Conservation (phyloP, 2,329 filamentous ascomycete species). For the Zymoseptoria tritici region DNA sequence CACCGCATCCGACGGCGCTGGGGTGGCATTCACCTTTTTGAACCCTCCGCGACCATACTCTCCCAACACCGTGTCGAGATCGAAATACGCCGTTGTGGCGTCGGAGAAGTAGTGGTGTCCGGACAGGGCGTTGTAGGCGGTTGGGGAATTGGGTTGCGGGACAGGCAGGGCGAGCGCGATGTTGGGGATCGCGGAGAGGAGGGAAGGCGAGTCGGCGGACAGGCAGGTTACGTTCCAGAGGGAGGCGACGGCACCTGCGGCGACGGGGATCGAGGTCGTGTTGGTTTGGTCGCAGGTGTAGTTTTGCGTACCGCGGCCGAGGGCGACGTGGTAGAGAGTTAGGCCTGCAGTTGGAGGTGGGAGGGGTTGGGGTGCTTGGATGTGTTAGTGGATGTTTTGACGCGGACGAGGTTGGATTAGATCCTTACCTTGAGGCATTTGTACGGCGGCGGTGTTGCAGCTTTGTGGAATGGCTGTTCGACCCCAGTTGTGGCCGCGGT, state of each 20-base stretch:
- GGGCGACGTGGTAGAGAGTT: constrained; percentile 65
- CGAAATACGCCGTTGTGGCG: constrained; percentile 67
- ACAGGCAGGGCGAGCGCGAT: constrained; percentile 58
- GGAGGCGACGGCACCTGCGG: constrained; percentile 67
- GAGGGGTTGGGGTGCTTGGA: constrained; percentile 40
- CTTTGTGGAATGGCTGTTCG: background rate
- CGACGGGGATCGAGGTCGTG: constrained; percentile 53
- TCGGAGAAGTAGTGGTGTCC: constrained; percentile 78
- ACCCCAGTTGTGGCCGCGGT: constrained; percentile 11
- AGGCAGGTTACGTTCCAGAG: constrained; percentile 86
- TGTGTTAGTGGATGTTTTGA: background rate
- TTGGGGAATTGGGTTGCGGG: constrained; percentile 39
- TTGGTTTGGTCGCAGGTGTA: constrained; percentile 67
- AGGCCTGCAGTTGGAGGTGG: constrained; percentile 55
- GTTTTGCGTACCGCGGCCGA: constrained; percentile 87
- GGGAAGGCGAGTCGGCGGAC: constrained; percentile 59
- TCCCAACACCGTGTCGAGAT: constrained; percentile 53
- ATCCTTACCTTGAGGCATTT: constrained; percentile 17
- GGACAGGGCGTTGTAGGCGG: constrained; percentile 54
- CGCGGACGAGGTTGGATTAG: background rate
- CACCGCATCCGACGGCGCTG: constrained; percentile 56
- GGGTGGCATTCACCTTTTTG: constrained; percentile 52
- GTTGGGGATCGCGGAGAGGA: constrained; percentile 57
- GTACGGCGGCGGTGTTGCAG: constrained; percentile 11
- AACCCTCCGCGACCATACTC: constrained; percentile 55